Conservation (phyloP, 176 grass and related monocot genomes). For the maize (Zea mays) region Zm-B73-REFERENCE-NAM-5.0 NC_050103.1:180198001-180198500, state of each 20-base stretch:
- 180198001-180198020: not conserved
- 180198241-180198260: not conserved
- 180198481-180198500: too few species aligned
- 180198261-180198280: not conserved
- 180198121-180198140: not conserved
- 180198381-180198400: too few species aligned
- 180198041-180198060: too few species aligned
- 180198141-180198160: not conserved
- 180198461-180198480: too few species aligned
- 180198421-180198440: too few species aligned
- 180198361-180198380: too few species aligned
- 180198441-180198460: too few species aligned
- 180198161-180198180: not conserved
- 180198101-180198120: not conserved
- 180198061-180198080: not conserved
- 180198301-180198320: not conserved
- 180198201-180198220: slow-evolving; percentile 1
- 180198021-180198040: too few species aligned
- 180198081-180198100: not conserved
- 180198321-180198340: not conserved
- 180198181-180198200: not conserved
- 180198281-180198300: not conserved
- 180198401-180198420: too few species aligned
- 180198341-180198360: too few species aligned
- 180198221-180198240: not conserved